Evolutionary conservation across 306 rosid species (phyloP).

Genomic region (Pyrus pyrifolia): DNA sequence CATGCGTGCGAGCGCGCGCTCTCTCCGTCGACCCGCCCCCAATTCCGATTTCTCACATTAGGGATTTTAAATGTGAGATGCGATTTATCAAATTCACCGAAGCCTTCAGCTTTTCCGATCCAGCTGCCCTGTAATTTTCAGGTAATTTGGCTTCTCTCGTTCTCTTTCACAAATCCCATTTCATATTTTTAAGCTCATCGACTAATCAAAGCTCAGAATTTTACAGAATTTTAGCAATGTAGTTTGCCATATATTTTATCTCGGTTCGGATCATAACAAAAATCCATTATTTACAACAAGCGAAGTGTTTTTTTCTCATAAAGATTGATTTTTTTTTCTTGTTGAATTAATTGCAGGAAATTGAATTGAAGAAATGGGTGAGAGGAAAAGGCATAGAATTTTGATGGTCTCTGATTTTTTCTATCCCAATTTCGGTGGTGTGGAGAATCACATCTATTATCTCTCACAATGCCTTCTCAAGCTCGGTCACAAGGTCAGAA

Average conservation of each 20-base stretch:
- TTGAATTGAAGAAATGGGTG: constrained; percentile 33
- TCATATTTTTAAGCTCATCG: background rate
- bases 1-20: background rate
- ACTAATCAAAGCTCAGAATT: background rate
- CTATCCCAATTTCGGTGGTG: constrained; percentile 94
- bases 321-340: background rate
- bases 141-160: background rate
- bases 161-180: background rate
- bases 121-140: background rate
- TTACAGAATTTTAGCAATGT: background rate
- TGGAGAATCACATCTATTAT: constrained; percentile 78
- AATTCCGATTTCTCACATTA: background rate
- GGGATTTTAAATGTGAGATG: background rate
- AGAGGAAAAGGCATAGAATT: constrained; percentile 49
- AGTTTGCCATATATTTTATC: background rate
- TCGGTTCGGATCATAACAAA: background rate
- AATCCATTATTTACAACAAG: background rate
- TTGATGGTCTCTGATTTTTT: constrained; percentile 90
- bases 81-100: background rate
- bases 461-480: constrained; percentile 81
- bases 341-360: constrained; percentile 8
- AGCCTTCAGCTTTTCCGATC: background rate
- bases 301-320: background rate
- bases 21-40: background rate
- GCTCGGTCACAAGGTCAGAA: constrained; percentile 85